Conservation (phyloP, 2,329 filamentous ascomycete genomes). For the Fusarium pseudograminearum region DNA sequence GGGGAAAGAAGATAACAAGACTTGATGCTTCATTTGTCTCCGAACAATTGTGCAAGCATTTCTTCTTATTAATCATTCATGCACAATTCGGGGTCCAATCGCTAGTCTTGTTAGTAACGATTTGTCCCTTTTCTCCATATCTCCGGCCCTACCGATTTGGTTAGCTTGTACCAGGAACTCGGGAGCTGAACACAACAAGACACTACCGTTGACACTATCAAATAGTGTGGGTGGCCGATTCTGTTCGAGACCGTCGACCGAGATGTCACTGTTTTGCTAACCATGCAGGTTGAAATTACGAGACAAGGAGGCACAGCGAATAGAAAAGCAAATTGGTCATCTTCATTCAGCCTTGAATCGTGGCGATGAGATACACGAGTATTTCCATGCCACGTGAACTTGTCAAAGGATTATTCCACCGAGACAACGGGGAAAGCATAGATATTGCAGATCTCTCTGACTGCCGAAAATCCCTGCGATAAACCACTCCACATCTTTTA, state of each 20-base stretch:
- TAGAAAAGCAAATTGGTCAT: background rate
- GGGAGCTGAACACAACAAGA: background rate
- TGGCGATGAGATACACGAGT: background rate
- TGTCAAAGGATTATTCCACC: background rate
- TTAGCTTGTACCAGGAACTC: background rate
- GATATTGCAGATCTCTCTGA: background rate
- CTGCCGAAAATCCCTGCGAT: background rate
- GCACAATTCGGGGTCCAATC: background rate
- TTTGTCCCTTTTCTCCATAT: background rate
- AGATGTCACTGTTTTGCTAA: conserved; percentile 1
- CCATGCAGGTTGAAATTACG: background rate
- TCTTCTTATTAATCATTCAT: background rate
- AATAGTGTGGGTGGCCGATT: background rate
- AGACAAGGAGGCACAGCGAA: background rate
- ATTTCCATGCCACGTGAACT: background rate
- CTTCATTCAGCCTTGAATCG: background rate
- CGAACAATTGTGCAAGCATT: background rate
- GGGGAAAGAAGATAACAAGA: background rate
- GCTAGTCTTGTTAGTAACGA: too few relatives aligned
- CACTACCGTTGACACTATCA: conserved; percentile 21
- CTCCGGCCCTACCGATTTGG: background rate
- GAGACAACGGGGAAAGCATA: background rate
- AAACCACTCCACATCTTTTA: background rate
- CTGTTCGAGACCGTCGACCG: conserved; percentile 6
- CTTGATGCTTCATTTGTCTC: too few relatives aligned